Evolutionary conservation across 2,329 filamentous ascomycete genomes (phyloP).

Genomic region (Beauveria australis): DNA sequence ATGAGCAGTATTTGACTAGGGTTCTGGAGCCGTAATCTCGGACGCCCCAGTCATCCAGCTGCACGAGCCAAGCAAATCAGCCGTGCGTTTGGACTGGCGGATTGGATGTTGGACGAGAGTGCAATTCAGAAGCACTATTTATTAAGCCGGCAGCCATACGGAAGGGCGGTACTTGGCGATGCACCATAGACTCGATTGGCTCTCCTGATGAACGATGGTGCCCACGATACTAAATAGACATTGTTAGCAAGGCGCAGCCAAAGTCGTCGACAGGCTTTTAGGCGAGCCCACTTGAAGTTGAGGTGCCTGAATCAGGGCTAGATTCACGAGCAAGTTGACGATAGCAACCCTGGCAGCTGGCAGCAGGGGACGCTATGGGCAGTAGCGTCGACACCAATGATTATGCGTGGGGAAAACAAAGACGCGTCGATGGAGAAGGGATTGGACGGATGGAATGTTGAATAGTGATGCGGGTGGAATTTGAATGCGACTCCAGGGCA

Average conservation of each 20-base stretch:
- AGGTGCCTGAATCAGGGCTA: neutral
- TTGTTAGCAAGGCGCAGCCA: neutral
- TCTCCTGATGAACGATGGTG: no score
- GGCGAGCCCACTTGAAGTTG: neutral
- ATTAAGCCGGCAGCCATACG: neutral
- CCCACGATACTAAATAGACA: no score
- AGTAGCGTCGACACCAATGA: neutral
- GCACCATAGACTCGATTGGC: no score
- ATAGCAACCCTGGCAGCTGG: neutral
- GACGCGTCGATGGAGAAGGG: neutral
- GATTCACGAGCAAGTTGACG: neutral
- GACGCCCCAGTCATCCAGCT: neutral
- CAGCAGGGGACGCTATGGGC: neutral
- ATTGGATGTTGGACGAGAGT: neutral
- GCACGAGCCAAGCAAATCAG: slow-evolving; percentile 3
- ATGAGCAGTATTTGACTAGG: neutral
- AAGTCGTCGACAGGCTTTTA: neutral
- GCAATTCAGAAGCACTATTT: neutral
- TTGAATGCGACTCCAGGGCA: neutral
- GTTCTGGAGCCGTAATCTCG: neutral
- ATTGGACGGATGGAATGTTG: no score
- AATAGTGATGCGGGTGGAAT: no score
- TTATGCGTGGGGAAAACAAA: neutral
- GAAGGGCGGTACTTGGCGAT: neutral
- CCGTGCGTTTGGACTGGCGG: neutral